Evolutionary conservation across 805 yeast species (phyloP), one percentile per base, ranked within the genome.

Genomic region (Pichia exigua): DNA sequence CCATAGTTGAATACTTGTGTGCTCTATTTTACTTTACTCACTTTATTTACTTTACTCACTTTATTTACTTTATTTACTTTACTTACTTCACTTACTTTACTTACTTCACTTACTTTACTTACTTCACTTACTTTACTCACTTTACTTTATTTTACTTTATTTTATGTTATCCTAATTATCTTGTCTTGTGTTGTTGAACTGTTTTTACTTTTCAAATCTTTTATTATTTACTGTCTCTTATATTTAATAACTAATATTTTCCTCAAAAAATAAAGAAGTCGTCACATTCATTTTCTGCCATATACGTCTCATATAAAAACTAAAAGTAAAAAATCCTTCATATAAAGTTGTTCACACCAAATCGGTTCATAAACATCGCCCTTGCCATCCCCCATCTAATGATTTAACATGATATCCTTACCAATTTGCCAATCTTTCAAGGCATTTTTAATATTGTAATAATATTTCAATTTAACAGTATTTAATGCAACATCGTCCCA

Each of bases 401-500:
- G 89, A n/a, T 84, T 79, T 60, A 85, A 66, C 49, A 73, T 77
- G 5, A 83, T 79, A 4, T 83, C 81, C 61, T 79, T 76, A 21
- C 88, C 88, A 1, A 83, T 79, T 57, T 82, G 85, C 92, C 94
- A 85, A 46, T 84, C 89, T 65, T 79, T 81, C 44, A 90, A 75
- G 7, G 88, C 89, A 42, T 76, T 76, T 46, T 79, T 79, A 35
- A 92, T 80, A 62, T 87, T 91, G 46, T 75, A 73, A 95, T 96
- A 90, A 64, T 90, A 92, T 65, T 87, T 87, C 55, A 92, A 69
- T 56, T 78, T 78, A 24, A 89, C 78, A 1, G 95, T 83, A 54
- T 81, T 82, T 49, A 76, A 67, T 47, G 85, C 81, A 15, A 92
- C 85, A 0, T 66, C 61, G 12, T 80, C 78, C 72, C 81, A 80